Conservation (phyloP, 257 asterid species). For the Anisodus tanguticus region DNA sequence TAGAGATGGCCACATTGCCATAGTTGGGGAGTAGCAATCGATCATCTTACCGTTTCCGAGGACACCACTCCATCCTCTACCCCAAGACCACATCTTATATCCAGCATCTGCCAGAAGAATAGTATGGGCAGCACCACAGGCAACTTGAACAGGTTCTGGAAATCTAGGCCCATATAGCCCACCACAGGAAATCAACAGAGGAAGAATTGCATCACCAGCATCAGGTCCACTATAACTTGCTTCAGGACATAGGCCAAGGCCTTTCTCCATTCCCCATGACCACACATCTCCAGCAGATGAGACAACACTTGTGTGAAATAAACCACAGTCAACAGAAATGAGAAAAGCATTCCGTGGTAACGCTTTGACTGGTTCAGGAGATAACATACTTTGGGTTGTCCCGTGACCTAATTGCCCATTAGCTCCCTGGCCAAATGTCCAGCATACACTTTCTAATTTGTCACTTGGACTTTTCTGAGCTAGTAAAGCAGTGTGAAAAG, state of each 20-base stretch:
- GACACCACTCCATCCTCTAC: constrained; percentile 89
- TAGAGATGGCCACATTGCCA: constrained; percentile 69
- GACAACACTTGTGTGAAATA: constrained; percentile 80
- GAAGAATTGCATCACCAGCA: constrained; percentile 83
- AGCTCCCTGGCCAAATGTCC: constrained; percentile 91
- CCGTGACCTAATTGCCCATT: constrained; percentile 98
- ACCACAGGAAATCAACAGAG: constrained; percentile 50
- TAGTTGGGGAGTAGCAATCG: constrained; percentile 60
- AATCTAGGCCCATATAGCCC: constrained; percentile 50
- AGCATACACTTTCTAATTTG: constrained; percentile 66
- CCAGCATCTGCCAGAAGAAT: constrained; percentile 74
- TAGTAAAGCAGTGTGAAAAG: constrained; percentile 79
- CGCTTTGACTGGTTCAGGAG: constrained; percentile 64
- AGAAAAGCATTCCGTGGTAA: constrained; percentile 59
- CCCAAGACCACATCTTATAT: constrained; percentile 90
- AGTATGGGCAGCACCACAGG: constrained; percentile 96
- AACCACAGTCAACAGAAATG: constrained; percentile 78
- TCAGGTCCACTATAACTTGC: constrained; percentile 70
- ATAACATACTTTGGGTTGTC: constrained; percentile 52
- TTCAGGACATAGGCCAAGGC: constrained; percentile 88
- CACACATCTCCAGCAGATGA: constrained; percentile 85
- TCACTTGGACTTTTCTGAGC: constrained; percentile 56
- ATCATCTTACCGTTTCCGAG: constrained; percentile 68
- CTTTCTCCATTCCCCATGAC: constrained; percentile 99
- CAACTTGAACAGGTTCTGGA: constrained; percentile 64